These are phyloP conservation scores for Gossypium schwendimanii DNA, from an alignment of 441 rosid species.

Conservation along the genomic window DNA sequence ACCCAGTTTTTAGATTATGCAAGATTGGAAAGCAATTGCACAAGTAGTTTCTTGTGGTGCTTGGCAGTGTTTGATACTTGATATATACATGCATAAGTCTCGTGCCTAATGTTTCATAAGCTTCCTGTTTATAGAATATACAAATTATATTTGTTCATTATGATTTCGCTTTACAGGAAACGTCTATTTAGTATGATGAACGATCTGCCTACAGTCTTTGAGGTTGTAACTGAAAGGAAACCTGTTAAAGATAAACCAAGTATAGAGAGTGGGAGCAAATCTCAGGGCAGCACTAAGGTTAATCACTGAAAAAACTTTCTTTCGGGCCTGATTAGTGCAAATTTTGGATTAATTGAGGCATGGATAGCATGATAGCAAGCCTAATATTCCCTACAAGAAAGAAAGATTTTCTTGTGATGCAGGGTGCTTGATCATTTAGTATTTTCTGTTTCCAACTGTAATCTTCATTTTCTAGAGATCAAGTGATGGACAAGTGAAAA, in stretches of 20 bases:
- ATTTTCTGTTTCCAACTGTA: not conserved
- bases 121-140: constrained; percentile 5
- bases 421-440: not conserved
- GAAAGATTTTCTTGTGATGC: not conserved
- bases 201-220: constrained; percentile 72
- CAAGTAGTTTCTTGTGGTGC: not conserved
- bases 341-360: not conserved
- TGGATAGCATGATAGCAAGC: not conserved
- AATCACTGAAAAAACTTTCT: not conserved
- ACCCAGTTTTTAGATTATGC: not conserved
- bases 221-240: constrained; percentile 74
- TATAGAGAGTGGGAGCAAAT: constrained; percentile 74
- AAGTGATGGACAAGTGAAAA: constrained; percentile 51
- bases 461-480: constrained; percentile 39
- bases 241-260: constrained; percentile 76
- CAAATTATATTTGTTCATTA: not conserved
- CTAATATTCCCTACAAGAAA: not conserved
- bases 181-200: constrained; percentile 66
- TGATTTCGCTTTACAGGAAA: constrained; percentile 40
- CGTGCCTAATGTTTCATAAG: not conserved
- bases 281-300: constrained; percentile 67
- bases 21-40: not conserved
- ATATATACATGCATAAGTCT: not conserved
- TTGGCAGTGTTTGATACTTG: not conserved
- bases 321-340: not conserved